Evolutionary conservation across 768 basidiomycete species (phyloP).

Genomic region (Pulveroboletus sp.): DNA sequence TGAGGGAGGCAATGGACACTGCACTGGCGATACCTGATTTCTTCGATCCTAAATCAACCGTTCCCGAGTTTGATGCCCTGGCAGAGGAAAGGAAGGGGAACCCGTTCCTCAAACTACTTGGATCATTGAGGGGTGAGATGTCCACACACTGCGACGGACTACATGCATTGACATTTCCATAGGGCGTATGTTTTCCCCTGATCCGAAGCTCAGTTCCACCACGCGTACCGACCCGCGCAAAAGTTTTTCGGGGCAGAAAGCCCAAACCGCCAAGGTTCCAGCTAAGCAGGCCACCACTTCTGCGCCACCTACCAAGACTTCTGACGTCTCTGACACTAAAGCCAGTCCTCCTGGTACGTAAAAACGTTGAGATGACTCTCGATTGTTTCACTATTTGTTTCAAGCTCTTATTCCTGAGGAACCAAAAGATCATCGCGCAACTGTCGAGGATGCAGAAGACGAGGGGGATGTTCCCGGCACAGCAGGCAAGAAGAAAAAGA

Average conservation of each 20-base stretch:
- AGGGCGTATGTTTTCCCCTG: constrained; percentile 66
- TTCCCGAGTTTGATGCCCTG: constrained; percentile 43
- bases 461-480: constrained; percentile 43
- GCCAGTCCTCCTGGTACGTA: constrained; percentile 10
- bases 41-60: constrained; percentile 46
- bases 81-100: constrained; percentile 62
- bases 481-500: constrained; percentile 61
- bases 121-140: constrained; percentile 63
- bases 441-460: constrained; percentile 73
- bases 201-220: constrained; percentile 42
- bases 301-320: constrained; percentile 3
- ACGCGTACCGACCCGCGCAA: constrained; percentile 34
- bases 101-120: constrained; percentile 75
- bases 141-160: neutral
- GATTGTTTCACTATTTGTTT: neutral
- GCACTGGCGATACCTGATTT: constrained; percentile 57
- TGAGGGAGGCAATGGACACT: constrained; percentile 72
- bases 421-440: constrained; percentile 39
- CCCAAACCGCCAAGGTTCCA: constrained; percentile 9
- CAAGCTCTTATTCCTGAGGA: constrained; percentile 23
- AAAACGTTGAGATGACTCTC: neutral
- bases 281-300: constrained; percentile 8
- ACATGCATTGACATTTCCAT: constrained; percentile 1
- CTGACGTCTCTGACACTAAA: constrained; percentile 10
- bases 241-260: constrained; percentile 21